A percentile compares a stretch with the other conserved stretches of the same genome.
phyloP scores from a whole-genome alignment of 2,329 filamentous ascomycete species.

The Zymoseptoria passerinii region DNA sequence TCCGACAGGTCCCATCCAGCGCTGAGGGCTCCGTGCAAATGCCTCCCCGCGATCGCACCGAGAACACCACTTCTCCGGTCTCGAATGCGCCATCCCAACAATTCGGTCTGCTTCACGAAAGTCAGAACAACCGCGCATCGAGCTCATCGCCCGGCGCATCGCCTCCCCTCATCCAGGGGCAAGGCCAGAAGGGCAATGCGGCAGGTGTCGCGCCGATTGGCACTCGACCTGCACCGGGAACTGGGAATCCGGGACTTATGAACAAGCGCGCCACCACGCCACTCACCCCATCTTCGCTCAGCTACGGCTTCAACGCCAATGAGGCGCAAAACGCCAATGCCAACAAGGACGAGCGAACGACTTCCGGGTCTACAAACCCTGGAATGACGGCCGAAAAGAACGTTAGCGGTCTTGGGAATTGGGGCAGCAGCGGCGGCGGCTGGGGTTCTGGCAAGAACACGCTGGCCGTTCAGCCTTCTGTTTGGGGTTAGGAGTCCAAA shows the following conservation, averaged over 20 bases:
- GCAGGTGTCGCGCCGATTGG: conserved; percentile 83
- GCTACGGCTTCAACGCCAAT: conserved; percentile 55
- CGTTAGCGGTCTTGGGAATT: conserved; percentile 45
- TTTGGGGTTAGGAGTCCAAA: conserved; percentile 65
- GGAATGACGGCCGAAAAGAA: conserved; percentile 38
- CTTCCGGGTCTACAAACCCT: conserved; percentile 53
- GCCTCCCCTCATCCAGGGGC: conserved; percentile 57
- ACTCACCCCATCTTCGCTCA: conserved; percentile 71
- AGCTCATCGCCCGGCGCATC: conserved; percentile 80
- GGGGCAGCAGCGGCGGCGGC: conserved; percentile 72
- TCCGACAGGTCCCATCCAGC: conserved; percentile 43
- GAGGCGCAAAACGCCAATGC: conserved; percentile 42
- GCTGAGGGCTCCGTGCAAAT: conserved; percentile 47
- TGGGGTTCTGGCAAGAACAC: conserved; percentile 72
- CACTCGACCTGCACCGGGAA: conserved; percentile 64
- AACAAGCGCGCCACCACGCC: conserved; percentile 84
- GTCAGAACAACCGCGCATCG: conserved; percentile 68
- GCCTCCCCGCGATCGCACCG: conserved; percentile 39
- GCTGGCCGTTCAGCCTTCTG: conserved; percentile 80
- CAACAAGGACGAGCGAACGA: conserved; percentile 46
- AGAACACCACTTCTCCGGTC: conserved; percentile 79
- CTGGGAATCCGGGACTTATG: conserved; percentile 51
- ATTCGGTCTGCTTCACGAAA: conserved; percentile 37
- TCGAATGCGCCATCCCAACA: conserved; percentile 48
- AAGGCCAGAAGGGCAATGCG: conserved; percentile 51